Conservation (phyloP, 768 basidiomycete species). For the Trametes coccinea region DNA sequence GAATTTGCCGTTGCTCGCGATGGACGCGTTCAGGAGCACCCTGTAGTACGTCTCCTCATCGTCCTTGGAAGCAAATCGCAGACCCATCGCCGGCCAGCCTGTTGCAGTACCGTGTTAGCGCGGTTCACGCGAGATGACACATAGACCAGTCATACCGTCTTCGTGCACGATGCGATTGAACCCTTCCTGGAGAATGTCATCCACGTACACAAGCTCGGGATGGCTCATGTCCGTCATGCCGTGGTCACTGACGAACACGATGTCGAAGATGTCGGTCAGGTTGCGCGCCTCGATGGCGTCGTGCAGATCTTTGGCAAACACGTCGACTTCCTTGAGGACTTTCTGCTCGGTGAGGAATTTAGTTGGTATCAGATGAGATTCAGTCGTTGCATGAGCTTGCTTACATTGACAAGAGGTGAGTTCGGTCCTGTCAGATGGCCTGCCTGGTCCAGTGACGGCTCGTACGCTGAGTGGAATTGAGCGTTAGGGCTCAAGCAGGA, state of each 20-base stretch:
- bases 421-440: conserved; percentile 73
- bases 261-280: conserved; percentile 79
- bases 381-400: conserved; percentile 21
- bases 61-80: conserved; percentile 64
- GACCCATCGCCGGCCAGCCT: conserved; percentile 89
- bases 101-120: not conserved
- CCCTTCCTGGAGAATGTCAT: conserved; percentile 74
- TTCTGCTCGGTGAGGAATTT: conserved; percentile 38
- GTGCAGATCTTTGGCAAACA: conserved; percentile 72
- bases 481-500: not conserved
- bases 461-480: conserved; percentile 56
- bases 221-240: conserved; percentile 92
- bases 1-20: conserved; percentile 63
- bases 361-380: not conserved
- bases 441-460: conserved; percentile 84
- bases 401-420: conserved; percentile 69
- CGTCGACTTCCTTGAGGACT: conserved; percentile 68
- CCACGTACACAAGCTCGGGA: conserved; percentile 73
- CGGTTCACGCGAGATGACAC: not conserved
- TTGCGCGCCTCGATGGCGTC: conserved; percentile 65
- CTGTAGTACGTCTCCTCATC: conserved; percentile 60
- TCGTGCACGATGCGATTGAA: conserved; percentile 63
- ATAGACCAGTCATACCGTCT: conserved; percentile 48
- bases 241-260: conserved; percentile 88
- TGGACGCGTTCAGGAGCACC: conserved; percentile 52